phyloP scores from a whole-genome alignment of 495 filamentous ascomycete genomes.

The Oleoguttula mirabilis region DNA sequence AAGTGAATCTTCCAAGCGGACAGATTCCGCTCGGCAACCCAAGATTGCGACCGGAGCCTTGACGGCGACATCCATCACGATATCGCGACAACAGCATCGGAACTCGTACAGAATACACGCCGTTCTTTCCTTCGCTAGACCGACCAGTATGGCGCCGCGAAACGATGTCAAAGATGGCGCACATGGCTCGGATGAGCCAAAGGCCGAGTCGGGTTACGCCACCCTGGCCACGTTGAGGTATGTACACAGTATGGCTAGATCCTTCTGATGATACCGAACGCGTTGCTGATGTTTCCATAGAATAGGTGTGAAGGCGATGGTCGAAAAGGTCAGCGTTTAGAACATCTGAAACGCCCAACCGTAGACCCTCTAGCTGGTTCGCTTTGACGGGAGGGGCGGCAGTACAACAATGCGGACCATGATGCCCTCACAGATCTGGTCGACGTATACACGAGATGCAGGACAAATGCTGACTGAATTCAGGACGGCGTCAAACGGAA shows the following conservation, averaged over 20 bases:
- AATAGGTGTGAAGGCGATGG: constrained; percentile 60
- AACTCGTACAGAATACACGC: constrained; percentile 1
- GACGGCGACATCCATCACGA: not conserved
- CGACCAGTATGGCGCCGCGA: constrained; percentile 13
- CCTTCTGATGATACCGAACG: not conserved
- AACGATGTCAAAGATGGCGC: constrained; percentile 14
- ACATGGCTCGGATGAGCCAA: constrained; percentile 8
- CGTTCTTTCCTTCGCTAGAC: not conserved
- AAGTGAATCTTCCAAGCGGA: too few relatives aligned
- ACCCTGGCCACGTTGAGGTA: constrained; percentile 27
- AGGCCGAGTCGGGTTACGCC: constrained; percentile 13
- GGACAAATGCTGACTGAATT: too few relatives aligned
- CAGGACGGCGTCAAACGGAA: constrained; percentile 76
- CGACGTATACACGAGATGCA: too few relatives aligned
- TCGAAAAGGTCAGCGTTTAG: constrained; percentile 48
- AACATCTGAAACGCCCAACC: not conserved
- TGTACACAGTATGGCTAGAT: constrained; percentile 32
- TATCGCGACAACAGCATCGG: not conserved
- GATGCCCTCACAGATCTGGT: too few relatives aligned
- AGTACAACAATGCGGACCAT: too few relatives aligned
- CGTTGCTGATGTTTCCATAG: constrained; percentile 31
- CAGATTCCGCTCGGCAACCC: too few relatives aligned
- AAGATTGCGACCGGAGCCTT: not conserved
- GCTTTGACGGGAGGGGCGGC: too few relatives aligned
- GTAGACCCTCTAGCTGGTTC: too few relatives aligned